Base-by-base conservation (phyloP, 768 basidiomycete genomes). In the Amanita brunnescens region DNA sequence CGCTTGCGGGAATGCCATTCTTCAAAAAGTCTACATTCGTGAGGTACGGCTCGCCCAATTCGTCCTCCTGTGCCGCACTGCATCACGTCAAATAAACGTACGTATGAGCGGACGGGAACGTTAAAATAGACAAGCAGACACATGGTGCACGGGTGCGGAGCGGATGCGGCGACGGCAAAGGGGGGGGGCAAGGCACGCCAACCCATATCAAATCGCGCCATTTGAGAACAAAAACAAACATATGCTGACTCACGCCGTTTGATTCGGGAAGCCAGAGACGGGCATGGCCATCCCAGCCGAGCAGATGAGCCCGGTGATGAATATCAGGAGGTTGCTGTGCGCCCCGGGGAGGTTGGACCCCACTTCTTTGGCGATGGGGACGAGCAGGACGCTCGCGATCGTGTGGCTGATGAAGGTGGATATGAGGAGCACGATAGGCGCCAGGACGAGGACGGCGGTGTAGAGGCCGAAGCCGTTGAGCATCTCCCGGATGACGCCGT, bases 331-430 rank as follows among this genome's bases (percentile, higher is more conserved):
- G 58, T 91, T 85, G 39, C 78, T 72, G 56, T 86, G 87, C 40
- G 83, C 70, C 6, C 72, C 75, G 0, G 80, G 81, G 41, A 97
- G 72, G 43, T 79, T 87, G n/a, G 73, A 69, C 6, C 92, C 96
- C 16, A 98, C 87, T 68, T 91, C 81, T 55, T 86, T 79, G 6
- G 95, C 96, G 54, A 99, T 95, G 21, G 96, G 96, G 14, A 96
- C 94, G n/a, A 98, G 79, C 16, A 99, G 77, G 20, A 98, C 90
- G 51, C 88, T 91, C 2, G 96, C 94, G 61, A 99, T 96, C 10
- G 94, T 94, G 68, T 95, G 96, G 63, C 91, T 94, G 66, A 99
- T 97, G 68, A 92, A 91, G 0, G 92, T 93, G n/a, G 88, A 92
- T 52, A 92, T 77, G 52, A 92, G 87, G 59, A 91, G 68, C 30